These are phyloP conservation scores for Penicillium sclerotigenum DNA, from an alignment of 2,329 filamentous ascomycete species.

Conservation along the genomic window DNA sequence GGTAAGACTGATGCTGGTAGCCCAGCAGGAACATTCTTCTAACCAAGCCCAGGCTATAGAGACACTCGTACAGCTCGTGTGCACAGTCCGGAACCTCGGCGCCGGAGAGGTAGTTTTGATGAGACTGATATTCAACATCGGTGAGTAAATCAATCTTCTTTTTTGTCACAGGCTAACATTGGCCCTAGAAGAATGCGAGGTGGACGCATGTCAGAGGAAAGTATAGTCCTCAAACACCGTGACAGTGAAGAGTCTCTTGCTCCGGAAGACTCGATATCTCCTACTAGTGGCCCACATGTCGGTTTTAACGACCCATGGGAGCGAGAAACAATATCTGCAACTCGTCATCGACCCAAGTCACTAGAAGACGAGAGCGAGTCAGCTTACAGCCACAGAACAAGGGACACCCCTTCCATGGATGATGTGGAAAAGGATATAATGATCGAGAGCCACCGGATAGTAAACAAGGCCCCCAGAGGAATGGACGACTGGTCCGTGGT, in stretches of 20 bases:
- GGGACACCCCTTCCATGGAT: not conserved
- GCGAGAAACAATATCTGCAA: not conserved
- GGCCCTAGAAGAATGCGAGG: slow-evolving; percentile 23
- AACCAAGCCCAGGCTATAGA: slow-evolving; percentile 25
- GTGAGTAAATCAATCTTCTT: slow-evolving; percentile 34
- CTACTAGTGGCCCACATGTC: slow-evolving; percentile 30
- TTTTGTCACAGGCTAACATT: not conserved
- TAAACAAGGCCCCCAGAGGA: slow-evolving; percentile 53
- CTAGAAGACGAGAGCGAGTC: slow-evolving; percentile 5
- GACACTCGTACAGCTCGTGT: slow-evolving; percentile 25
- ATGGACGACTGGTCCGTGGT: slow-evolving; percentile 78
- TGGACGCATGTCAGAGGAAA: slow-evolving; percentile 22
- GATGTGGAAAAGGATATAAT: slow-evolving; percentile 5
- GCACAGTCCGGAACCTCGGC: slow-evolving; percentile 27
- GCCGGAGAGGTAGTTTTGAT: slow-evolving; percentile 41
- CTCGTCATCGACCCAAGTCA: slow-evolving; percentile 2
- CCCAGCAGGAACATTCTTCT: not conserved
- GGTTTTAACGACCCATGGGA: slow-evolving; percentile 20
- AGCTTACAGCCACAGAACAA: not conserved
- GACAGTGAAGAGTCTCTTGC: slow-evolving; percentile 34
- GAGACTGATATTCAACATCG: slow-evolving; percentile 57
- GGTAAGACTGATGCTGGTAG: slow-evolving; percentile 51
- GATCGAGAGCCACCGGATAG: not conserved
- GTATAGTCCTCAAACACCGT: slow-evolving; percentile 35
- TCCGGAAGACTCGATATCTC: slow-evolving; percentile 30